Evolutionary conservation across 1,284 basidiomycete genomes (phyloP).

Genomic region (Sutorius eximius): DNA sequence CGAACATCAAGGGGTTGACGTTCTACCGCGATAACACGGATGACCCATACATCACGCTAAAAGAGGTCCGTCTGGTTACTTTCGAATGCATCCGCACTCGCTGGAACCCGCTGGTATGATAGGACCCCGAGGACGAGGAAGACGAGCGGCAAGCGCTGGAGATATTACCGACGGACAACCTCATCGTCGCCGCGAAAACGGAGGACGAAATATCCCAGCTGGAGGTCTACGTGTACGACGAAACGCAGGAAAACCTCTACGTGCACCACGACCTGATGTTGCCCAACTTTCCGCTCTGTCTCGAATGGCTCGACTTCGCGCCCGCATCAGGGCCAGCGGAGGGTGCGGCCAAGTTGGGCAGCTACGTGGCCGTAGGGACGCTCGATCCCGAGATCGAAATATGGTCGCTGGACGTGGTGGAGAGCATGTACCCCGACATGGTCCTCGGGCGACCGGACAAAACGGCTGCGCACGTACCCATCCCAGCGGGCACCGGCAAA

Average conservation of each 20-base stretch:
- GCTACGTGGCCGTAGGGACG: conserved; percentile 95
- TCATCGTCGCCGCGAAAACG: conserved; percentile 92
- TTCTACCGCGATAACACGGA: conserved; percentile 92
- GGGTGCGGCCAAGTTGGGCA: conserved; percentile 58
- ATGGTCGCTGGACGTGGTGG: conserved; percentile 93
- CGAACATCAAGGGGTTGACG: conserved; percentile 92
- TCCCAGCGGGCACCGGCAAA: conserved; percentile 82
- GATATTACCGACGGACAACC: conserved; percentile 87
- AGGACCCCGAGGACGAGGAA: conserved; percentile 75
- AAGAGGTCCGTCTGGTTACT: conserved; percentile 64
- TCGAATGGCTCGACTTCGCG: conserved; percentile 97
- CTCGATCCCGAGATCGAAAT: conserved; percentile 99
- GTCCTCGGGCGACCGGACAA: conserved; percentile 89
- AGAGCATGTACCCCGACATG: conserved; percentile 91
- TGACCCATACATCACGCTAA: conserved; percentile 96
- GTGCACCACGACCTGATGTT: conserved; percentile 98
- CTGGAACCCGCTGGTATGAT: conserved; percentile 1
- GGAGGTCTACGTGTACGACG: conserved; percentile 94
- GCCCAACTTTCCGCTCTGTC: conserved; percentile 95
- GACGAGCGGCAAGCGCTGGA: conserved; percentile 91
- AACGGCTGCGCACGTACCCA: conserved; percentile 77
- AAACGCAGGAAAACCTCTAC: conserved; percentile 89
- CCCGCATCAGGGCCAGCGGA: conserved; percentile 34
- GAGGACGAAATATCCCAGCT: conserved; percentile 96
- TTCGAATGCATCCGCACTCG: neutral